These are phyloP conservation scores for Orbilia oligospora DNA, from an alignment of 2,329 filamentous ascomycete genomes.

Conservation along the genomic window DNA sequence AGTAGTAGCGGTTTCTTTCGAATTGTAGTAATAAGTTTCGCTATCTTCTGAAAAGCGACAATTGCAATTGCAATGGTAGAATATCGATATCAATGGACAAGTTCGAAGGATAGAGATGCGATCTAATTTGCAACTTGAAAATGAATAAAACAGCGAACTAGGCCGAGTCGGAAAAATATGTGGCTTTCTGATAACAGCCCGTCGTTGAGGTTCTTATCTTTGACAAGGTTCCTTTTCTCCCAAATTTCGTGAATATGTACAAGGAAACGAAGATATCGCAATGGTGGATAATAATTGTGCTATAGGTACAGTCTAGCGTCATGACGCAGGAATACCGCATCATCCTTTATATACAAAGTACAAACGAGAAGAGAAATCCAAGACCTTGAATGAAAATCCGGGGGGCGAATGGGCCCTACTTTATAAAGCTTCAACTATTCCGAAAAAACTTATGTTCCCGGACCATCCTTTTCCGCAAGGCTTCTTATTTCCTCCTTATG, in stretches of 20 bases:
- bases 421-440: constrained; percentile 30
- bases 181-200: neutral
- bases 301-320: constrained; percentile 41
- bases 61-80: neutral
- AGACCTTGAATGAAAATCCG: constrained; percentile 4
- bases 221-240: constrained; percentile 16
- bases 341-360: constrained; percentile 25
- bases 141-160: neutral
- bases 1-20: too few species aligned
- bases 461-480: neutral
- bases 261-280: constrained; percentile 43
- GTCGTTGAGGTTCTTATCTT: constrained; percentile 15
- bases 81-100: constrained; percentile 1
- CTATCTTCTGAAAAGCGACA: constrained; percentile 13
- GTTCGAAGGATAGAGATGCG: neutral
- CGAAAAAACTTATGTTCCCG: constrained; percentile 11
- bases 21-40: neutral
- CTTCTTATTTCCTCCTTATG: too few species aligned
- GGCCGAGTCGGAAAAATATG: neutral
- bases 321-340: constrained; percentile 42
- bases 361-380: neutral
- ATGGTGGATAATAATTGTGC: constrained; percentile 49
- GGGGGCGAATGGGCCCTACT: constrained; percentile 21
- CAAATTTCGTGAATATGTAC: constrained; percentile 34
- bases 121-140: neutral